phyloP scores from a whole-genome alignment of 2,329 filamentous ascomycete species.

The Colletotrichum karsti region DNA sequence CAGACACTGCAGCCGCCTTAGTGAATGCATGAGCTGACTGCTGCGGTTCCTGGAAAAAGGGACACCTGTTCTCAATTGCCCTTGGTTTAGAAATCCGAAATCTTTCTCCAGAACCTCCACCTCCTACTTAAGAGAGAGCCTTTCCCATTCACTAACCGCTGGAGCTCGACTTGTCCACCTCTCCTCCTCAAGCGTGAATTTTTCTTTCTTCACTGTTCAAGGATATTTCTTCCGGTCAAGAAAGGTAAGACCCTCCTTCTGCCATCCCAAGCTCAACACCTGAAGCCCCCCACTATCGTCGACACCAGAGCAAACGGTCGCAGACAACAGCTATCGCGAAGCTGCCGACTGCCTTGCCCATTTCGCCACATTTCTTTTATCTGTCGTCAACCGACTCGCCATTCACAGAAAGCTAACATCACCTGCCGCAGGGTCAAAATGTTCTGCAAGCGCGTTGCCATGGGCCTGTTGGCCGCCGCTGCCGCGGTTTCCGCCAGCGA shows the following conservation, averaged over 20 bases:
- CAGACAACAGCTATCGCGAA: conserved; percentile 1
- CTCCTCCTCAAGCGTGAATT: conserved; percentile 11
- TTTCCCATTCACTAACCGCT: background rate
- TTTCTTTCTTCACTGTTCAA: conserved; percentile 25
- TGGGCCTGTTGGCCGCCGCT: conserved; percentile 63
- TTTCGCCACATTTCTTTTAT: background rate
- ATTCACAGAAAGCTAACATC: background rate
- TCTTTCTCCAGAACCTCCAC: conserved; percentile 21
- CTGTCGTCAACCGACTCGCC: no score
- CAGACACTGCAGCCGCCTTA: conserved; percentile 23
- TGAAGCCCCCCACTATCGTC: background rate
- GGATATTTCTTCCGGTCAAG: conserved; percentile 21
- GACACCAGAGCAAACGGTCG: background rate
- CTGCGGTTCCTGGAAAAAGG: conserved; percentile 29
- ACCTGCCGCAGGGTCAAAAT: conserved; percentile 44
- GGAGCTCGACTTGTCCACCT: conserved; percentile 5
- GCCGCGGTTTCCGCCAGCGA: conserved; percentile 73
- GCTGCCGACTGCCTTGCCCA: background rate
- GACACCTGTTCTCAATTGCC: conserved; percentile 32
- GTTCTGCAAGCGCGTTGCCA: conserved; percentile 59
- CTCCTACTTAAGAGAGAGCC: conserved; percentile 20
- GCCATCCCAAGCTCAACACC: background rate
- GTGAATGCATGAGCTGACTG: conserved; percentile 28
- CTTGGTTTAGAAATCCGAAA: conserved; percentile 21
- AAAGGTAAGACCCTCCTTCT: conserved; percentile 15